Evolutionary conservation across 2,329 filamentous ascomycete species (phyloP).

Genomic region (Colletotrichum eleusines): DNA sequence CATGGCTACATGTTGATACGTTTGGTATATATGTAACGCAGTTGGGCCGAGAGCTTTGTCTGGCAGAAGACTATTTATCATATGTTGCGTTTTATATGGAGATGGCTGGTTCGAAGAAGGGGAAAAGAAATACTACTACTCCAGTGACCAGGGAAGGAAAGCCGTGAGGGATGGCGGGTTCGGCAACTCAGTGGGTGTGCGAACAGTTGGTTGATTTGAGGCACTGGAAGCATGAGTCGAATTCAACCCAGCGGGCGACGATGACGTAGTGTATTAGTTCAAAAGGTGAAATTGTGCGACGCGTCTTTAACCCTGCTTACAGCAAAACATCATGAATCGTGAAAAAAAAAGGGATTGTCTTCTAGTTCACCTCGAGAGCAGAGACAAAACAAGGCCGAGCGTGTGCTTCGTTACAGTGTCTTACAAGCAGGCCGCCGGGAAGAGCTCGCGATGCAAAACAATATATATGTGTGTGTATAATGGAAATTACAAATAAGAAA

Average conservation of each 20-base stretch:
- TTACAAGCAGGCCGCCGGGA: neutral
- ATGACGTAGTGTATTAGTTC: neutral
- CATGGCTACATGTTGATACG: conserved; percentile 9
- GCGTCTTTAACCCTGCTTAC: neutral
- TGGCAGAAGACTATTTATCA: neutral
- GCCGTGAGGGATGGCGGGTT: neutral
- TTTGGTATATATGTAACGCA: conserved; percentile 2
- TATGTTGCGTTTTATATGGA: neutral
- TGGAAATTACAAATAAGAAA: conserved; percentile 1
- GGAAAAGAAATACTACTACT: neutral
- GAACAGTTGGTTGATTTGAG: neutral
- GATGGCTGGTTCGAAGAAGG: neutral
- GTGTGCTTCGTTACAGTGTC: neutral
- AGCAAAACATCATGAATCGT: neutral
- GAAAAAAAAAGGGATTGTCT: neutral
- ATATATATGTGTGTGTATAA: neutral
- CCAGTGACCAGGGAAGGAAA: neutral
- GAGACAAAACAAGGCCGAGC: neutral
- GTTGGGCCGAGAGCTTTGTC: neutral
- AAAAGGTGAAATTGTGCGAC: neutral
- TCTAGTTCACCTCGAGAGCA: neutral
- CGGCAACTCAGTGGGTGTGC: neutral
- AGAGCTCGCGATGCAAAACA: neutral
- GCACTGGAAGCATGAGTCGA: neutral
- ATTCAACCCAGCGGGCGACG: neutral